phyloP scores from a whole-genome alignment of 805 yeast genomes.

The Candida chilensis region DNA sequence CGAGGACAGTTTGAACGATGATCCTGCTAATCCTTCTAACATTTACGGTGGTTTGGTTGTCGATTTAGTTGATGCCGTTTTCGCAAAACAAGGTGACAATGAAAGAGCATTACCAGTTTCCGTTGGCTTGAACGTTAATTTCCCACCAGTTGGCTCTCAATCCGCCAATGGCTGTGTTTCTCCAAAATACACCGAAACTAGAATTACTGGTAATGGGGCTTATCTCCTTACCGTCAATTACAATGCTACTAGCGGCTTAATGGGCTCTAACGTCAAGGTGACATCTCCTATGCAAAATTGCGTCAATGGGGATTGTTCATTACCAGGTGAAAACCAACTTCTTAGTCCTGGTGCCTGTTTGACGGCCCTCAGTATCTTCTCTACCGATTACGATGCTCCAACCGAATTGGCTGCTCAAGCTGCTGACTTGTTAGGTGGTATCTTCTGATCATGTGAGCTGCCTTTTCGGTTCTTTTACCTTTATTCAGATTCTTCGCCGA shows the following conservation, averaged over 20 bases:
- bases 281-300: conserved; percentile 14
- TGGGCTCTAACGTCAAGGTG: conserved; percentile 10
- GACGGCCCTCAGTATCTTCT: conserved; percentile 35
- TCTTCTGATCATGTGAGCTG: no score
- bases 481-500: no score
- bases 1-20: conserved; percentile 32
- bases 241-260: conserved; percentile 26
- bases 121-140: conserved; percentile 38
- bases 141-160: conserved; percentile 35
- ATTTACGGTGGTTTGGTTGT: conserved; percentile 32
- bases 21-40: conserved; percentile 29
- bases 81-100: conserved; percentile 25
- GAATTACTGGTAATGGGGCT: conserved; percentile 34
- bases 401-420: no score
- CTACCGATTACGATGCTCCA: conserved; percentile 39
- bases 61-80: conserved; percentile 26
- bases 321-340: conserved; percentile 32
- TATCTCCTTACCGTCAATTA: conserved; percentile 19
- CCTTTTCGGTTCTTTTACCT: no score
- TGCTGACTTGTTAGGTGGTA: no score
- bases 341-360: conserved; percentile 21
- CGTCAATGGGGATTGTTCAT: conserved; percentile 29
- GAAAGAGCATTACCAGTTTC: conserved; percentile 28
- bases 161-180: conserved; percentile 21
- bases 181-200: conserved; percentile 32